Evolutionary conservation across 2,329 filamentous ascomycete species (phyloP), one percentile per base, ranked within the genome.

Genomic region (Sclerotiophoma versabilis): DNA sequence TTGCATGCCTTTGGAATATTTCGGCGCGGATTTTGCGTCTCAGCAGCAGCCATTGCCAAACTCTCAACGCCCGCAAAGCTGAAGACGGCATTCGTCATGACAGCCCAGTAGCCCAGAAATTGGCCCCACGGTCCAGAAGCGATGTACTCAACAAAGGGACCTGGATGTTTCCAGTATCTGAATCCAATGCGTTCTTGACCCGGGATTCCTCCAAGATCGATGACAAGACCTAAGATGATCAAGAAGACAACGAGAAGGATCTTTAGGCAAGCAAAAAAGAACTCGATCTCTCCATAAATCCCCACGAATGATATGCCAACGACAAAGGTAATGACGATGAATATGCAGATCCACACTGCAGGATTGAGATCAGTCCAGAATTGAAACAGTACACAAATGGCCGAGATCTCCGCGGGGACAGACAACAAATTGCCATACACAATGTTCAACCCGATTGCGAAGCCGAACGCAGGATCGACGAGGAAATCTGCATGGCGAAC

Each of bases 121-220:
- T 79, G 76, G 4, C 87, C 87, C 78, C 79, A 83, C 0, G 69
- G 62, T 0, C 84, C 85, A 0, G 75, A 75, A 63, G 88, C 87
- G 37, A 69, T 63, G 33, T 65, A 57, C 41, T 65, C 63, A 15
- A 63, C 68, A 38, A 72, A 68, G 0, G 87, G 84, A 1, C 86
- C 87, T 0, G 88, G 88, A 12, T 84, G 70, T 34, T 77, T 82
- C 89, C 88, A 92, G 71, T 89, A 90, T 39, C 79, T 73, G 69
- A 90, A 90, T 1, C 88, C 88, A 19, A 69, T 61, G 4, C 36
- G 63, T n/a, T 68, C 65, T 33, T 63, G 58, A 36, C 62, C 64
- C 2, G 68, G 68, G 11, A 64, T 60, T 2, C 68, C 69, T 15
- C 68, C 69, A 10, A 72, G 60, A 38, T 66, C 60, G n/a, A 72